Evolutionary conservation across 441 rosid genomes (phyloP), one percentile per base, ranked within the genome.

Genomic region (Biscutella auriculata): DNA sequence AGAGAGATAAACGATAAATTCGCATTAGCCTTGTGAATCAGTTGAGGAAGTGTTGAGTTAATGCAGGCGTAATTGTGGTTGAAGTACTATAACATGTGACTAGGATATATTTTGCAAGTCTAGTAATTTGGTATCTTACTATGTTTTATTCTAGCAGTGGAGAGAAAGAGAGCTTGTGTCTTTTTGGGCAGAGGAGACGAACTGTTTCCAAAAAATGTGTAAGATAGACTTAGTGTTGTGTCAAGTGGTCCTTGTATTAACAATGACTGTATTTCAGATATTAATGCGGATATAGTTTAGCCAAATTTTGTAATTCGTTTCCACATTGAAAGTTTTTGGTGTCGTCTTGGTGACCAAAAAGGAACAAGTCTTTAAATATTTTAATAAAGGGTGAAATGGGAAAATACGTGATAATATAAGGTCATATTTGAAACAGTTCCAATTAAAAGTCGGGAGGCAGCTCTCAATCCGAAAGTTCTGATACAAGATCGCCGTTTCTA

Each of bases 401-500:
- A 8, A 57, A 57, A 43, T 42, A 29, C 1, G 5, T 12, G 9
- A 29, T 5, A 42, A 32, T 44, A 9, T 1, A 6, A 33, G 52
- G 62, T 21, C 29, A 21, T 13, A n/a, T 43, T 12, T 30, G 30
- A 42, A 57, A 57, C 2, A 4, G 9, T 21, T 8, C 14, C 29
- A 42, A 57, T 16, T 42, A 17, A 54, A 56, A 25, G 28, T 16
- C 27, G 11, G 49, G n/a, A 41, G 40, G 60, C 27, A 8, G 37
- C 49, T 33, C 6, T 6, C 29, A 11, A 29, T 40, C 39, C 39
- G n/a, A 43, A 43, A 26, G 28, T 26, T n/a, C 49, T 11, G 10
- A 33, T 46, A 13, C 55, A 28, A 19, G 70, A 65, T 49, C 58
- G 58, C 32, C 64, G 59, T 25, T 32, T 8, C 59, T 65, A 65